Base-by-base conservation (phyloP, 164 flowering plant species). In the Umbellularia californica region DNA sequence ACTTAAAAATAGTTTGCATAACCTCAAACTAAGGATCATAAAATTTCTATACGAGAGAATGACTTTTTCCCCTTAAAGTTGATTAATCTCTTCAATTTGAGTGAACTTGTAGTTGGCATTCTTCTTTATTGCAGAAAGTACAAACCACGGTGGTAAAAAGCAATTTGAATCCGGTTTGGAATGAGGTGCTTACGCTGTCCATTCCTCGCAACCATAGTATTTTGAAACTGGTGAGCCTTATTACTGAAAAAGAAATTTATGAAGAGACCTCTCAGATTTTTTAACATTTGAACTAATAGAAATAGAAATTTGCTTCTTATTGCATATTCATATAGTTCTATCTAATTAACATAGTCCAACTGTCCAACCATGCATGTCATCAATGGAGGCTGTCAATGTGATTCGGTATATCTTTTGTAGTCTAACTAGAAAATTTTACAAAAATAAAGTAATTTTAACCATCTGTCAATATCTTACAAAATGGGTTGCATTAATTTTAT, bases 101-200 rank as follows among this genome's bases (percentile, higher is more conserved):
- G 47, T 13, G 47, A 30, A 17, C 19, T 67, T 14, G 20, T 69
- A 27, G 14, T 1, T 22, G 13, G 35, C 68, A 60, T 5, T 30
- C n/a, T 30, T 51, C 17, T 55, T 20, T 75, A 58, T 13, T 77
- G 64, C 73, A 95, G 99, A 93, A 82, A 50, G 93, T 79, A 70
- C 97, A 90, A 74, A 90, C 99, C 2, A 72, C 84, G 67, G 90
- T 95, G 22, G 63, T 85, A n/a, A 80, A 70, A 68, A 95, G 99
- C 87, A 92, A 93, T 80, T 79, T 95, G 86, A 93, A 95, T 81
- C 99, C 99, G n/a, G 79, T 91, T 13, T 95, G 98, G 99, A 87
- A 95, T 75, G 90, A 95, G 81, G 96, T 92, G 74, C 92, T 95
- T 58, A 93, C 89, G 94, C 88, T 95, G 55, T 95, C 97, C 11